phyloP scores from a whole-genome alignment of 208 protist species.

The Trypanosoma cruzi region DNA sequence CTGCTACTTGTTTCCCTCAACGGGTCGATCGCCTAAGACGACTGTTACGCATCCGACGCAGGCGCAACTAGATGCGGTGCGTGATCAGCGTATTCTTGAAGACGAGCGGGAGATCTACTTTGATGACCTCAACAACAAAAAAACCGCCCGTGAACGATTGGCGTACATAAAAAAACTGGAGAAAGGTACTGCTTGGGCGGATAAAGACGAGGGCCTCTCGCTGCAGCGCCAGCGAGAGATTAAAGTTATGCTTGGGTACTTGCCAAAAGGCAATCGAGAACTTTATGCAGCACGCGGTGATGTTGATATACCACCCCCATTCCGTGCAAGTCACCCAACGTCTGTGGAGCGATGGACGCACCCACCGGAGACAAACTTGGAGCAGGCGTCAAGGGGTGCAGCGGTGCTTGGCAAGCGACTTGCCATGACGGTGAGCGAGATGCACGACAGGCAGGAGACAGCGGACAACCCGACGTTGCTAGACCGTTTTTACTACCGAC shows the following conservation, averaged over 20 bases:
- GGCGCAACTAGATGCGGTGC: constrained; percentile 48
- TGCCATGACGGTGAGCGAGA: constrained; percentile 84
- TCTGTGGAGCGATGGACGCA: constrained; percentile 72
- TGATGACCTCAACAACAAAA: constrained; percentile 71
- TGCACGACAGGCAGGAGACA: constrained; percentile 87
- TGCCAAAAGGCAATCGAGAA: constrained; percentile 88
- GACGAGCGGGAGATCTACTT: constrained; percentile 85
- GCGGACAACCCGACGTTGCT: constrained; percentile 77
- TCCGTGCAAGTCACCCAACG: constrained; percentile 82
- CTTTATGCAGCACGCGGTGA: constrained; percentile 87
- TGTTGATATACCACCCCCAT: constrained; percentile 78
- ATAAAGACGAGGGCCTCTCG: constrained; percentile 88
- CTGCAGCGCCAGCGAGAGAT: constrained; percentile 84
- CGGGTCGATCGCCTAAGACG: constrained; percentile 76
- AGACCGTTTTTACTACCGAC: constrained; percentile 84
- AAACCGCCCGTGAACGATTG: constrained; percentile 53
- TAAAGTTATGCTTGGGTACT: constrained; percentile 87
- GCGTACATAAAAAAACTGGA: constrained; percentile 68
- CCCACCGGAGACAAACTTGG: constrained; percentile 79
- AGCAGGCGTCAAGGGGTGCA: constrained; percentile 80
- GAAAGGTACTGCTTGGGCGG: constrained; percentile 83
- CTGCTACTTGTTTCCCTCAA: constrained; percentile 88
- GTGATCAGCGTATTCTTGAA: constrained; percentile 69
- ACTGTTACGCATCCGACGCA: constrained; percentile 73
- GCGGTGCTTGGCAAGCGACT: constrained; percentile 80